Evolutionary conservation across 495 filamentous ascomycete species (phyloP), one percentile per base, ranked within the genome.

Genomic region (Aspergillus conjunctus): DNA sequence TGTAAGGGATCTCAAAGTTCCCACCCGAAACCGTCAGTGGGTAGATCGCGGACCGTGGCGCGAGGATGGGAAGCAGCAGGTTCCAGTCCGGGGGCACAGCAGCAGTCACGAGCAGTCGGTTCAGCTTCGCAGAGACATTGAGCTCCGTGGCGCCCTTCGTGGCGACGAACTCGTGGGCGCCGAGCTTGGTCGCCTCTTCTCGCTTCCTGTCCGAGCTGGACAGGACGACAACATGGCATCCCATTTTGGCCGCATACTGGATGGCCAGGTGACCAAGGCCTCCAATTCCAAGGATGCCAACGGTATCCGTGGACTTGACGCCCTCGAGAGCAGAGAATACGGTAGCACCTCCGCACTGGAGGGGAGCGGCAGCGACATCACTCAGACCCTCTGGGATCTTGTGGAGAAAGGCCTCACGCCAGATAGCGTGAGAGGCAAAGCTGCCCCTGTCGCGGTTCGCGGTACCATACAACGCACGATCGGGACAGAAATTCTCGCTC

Each of bases 261-360:
- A 64, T 60, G 10, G 62, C 62, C 3, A 64, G 48, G 50, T 64
- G 62, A 3, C 62, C 62, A 0, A 64, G 62, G 6, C 62, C 62
- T 21, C 62, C 62, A 34, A 64, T 49, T 0, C 62, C 62, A 7
- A 64, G 53, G 30, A 64, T 50, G 10, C 62, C 62, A 7, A 64
- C 62, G 20, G 57, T 60, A 21, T 64, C 62, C 3, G 32, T 54
- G 7, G 62, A 45, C n/a, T 56, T 49, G 34, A 60, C 20, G 17
- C 49, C 58, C 9, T 64, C 31, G 33, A 64, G 43, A 4, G 57
- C 52, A 1, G 46, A 17, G 52, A 60, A 64, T 3, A 60, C 56
- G 22, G 62, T 64, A 4, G 57, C 62, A 33, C 62, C 62, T 37
- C 52, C 62, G 26, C 62, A 64, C 18, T 60, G 58, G 12, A 64